A percentile compares a stretch with the other conserved stretches of the same genome.
Conservation (phyloP, 331 rosid genomes). For the Spiraea crenata region DNA sequence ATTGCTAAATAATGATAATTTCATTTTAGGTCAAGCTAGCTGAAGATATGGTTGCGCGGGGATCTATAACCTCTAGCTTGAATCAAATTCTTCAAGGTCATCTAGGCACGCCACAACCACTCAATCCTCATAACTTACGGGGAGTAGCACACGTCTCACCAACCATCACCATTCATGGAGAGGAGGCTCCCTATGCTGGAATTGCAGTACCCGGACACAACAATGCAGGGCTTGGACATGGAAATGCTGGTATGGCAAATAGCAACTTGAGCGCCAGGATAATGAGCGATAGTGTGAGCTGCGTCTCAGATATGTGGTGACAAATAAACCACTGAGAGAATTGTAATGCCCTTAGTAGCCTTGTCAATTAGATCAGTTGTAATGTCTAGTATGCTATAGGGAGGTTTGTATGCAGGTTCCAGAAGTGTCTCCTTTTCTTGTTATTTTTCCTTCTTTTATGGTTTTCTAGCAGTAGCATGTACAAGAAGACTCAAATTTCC, state of each 20-base stretch:
- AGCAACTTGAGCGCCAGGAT: conserved; percentile 40
- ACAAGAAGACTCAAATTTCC: not conserved
- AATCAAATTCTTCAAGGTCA: conserved; percentile 60
- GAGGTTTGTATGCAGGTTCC: not conserved
- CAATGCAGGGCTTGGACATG: conserved; percentile 38
- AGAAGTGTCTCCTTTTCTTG: not conserved
- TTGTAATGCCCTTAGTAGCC: not conserved
- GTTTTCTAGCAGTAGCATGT: not conserved
- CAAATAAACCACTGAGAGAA: conserved; percentile 15
- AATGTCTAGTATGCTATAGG: not conserved
- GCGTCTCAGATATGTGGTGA: conserved; percentile 40
- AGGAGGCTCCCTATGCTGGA: conserved; percentile 45
- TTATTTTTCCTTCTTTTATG: not conserved
- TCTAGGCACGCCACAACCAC: conserved; percentile 38
- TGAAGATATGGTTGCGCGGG: conserved; percentile 82
- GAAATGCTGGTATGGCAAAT: conserved; percentile 28
- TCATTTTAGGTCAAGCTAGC: conserved; percentile 79
- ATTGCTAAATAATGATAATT: not conserved
- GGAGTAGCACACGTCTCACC: conserved; percentile 58
- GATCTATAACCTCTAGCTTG: conserved; percentile 48
- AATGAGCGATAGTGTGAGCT: conserved; percentile 42
- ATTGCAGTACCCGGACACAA: conserved; percentile 45
- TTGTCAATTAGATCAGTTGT: conserved; percentile 1
- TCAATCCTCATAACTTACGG: conserved; percentile 26
- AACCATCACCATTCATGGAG: conserved; percentile 50